These are phyloP conservation scores for Solanum hybrid DNA, from an alignment of 305 asterid genomes.

Conservation along the genomic window DNA sequence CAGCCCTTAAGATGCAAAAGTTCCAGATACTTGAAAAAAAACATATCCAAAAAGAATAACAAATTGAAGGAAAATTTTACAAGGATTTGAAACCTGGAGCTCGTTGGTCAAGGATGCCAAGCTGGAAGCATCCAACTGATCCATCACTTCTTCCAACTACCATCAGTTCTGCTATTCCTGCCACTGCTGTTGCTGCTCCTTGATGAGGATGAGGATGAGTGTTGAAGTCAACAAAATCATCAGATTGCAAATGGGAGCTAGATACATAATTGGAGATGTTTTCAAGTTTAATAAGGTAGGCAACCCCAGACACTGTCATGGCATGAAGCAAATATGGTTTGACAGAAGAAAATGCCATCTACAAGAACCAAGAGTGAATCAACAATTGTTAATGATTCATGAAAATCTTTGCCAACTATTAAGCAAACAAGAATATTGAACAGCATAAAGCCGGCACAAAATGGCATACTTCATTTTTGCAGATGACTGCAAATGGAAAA, in stretches of 20 bases:
- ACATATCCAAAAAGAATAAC: not conserved
- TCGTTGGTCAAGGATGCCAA: constrained; percentile 52
- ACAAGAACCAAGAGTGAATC: constrained; percentile 7
- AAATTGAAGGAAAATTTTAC: not conserved
- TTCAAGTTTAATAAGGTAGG: constrained; percentile 60
- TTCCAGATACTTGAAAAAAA: not conserved
- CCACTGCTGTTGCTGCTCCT: constrained; percentile 56
- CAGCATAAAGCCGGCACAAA: constrained; percentile 9
- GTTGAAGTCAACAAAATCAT: constrained; percentile 55
- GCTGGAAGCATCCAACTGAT: constrained; percentile 60
- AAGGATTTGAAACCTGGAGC: constrained; percentile 49
- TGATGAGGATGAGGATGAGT: constrained; percentile 37
- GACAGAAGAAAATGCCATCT: constrained; percentile 43
- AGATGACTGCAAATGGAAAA: constrained; percentile 67
- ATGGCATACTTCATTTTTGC: constrained; percentile 51
- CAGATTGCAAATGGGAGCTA: constrained; percentile 42
- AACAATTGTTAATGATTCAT: not conserved
- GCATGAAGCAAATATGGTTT: constrained; percentile 57
- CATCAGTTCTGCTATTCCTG: constrained; percentile 56
- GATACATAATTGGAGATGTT: constrained; percentile 49
- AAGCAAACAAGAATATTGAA: not conserved
- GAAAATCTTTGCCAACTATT: not conserved
- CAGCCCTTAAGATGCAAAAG: not conserved
- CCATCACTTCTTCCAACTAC: constrained; percentile 83
- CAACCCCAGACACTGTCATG: constrained; percentile 70